Base-by-base conservation (phyloP, 2,329 filamentous ascomycete species). In the Aspergillus fumigatus region DNA sequence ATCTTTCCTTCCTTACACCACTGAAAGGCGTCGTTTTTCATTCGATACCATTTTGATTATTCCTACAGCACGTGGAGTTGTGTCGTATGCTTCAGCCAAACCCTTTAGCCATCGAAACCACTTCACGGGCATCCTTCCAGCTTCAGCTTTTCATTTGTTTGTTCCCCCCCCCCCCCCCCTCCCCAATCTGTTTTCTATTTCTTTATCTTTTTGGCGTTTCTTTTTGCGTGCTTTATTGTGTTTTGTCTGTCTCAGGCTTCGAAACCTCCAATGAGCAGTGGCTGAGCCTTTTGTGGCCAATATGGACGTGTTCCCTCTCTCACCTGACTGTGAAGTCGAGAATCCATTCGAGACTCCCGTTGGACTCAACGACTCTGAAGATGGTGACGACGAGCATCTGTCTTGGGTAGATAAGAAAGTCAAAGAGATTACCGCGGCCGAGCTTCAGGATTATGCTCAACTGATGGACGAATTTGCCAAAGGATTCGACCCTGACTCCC, bases 401-500 rank as follows among this genome's bases (percentile, higher is more conserved):
- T 11, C 32, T 9, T 52, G 59, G 40, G 32, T 26, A 3, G 63
- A 65, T 2, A 50, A 62, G 17, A 61, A 59, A 26, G 52, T 51
- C 5, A 47, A 29, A 19, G 57, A 59, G 35, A 57, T 61, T 14
- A 21, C 50, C 9, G 58, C 58, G 27, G 59, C 54, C 1, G 57
- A 61, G 27, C 54, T 49, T 14, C 50, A 58, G 35, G 56, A 51
- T 35, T n/a, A 61, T 21, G 59, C 59, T 4, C 48, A 56, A 11
- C 14, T 62, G 52, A 59, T 62, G 41, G 49, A 43, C 21, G 51
- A 58, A 7, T 60, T 66, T 40, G 60, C 65, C 26, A 59, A 53
- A 48, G 65, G 64, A 4, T 66, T 65, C 43, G 62, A 66, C 41
- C 61, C 63, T 4, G 51, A 54, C 21, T 48, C 50, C 11, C 65